These are phyloP conservation scores for Bathelium albidoporum DNA, from an alignment of 495 filamentous ascomycete species.

Conservation along the genomic window DNA sequence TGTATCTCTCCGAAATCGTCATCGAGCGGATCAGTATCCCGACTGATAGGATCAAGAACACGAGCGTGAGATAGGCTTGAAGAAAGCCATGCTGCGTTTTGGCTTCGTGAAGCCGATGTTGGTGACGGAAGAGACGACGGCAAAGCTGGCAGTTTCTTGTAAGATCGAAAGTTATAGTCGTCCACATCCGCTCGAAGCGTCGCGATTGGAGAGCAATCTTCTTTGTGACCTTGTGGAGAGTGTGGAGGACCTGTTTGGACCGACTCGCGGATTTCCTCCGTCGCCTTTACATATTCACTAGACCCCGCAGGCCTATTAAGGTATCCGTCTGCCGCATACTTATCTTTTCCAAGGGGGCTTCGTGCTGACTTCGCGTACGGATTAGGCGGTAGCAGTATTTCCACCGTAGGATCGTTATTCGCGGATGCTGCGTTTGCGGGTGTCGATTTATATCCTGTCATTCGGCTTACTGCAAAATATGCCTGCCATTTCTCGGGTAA, in stretches of 20 bases:
- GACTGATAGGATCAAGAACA: background rate
- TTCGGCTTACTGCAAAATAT: background rate
- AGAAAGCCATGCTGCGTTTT: background rate
- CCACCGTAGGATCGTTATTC: background rate
- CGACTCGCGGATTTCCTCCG: background rate
- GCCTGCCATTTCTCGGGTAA: background rate
- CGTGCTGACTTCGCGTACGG: background rate
- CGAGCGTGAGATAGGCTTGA: background rate
- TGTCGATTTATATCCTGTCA: background rate
- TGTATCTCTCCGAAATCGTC: too few relatives aligned
- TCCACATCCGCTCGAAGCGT: background rate
- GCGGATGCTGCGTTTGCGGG: background rate
- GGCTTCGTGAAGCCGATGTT: background rate
- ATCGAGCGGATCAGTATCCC: background rate
- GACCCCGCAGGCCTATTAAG: background rate
- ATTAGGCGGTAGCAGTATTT: background rate
- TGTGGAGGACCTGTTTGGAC: background rate
- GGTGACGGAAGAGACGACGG: background rate
- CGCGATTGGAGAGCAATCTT: background rate
- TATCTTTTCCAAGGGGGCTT: background rate
- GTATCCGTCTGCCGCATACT: background rate
- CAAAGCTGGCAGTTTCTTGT: background rate
- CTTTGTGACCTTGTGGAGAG: background rate
- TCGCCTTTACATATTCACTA: background rate
- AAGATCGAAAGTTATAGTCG: background rate